Percentiles rank a stretch among this genome's conserved stretches.
Evolutionary conservation across 352 stramenopile species (phyloP).

Genomic region (Pythium volutum): DNA sequence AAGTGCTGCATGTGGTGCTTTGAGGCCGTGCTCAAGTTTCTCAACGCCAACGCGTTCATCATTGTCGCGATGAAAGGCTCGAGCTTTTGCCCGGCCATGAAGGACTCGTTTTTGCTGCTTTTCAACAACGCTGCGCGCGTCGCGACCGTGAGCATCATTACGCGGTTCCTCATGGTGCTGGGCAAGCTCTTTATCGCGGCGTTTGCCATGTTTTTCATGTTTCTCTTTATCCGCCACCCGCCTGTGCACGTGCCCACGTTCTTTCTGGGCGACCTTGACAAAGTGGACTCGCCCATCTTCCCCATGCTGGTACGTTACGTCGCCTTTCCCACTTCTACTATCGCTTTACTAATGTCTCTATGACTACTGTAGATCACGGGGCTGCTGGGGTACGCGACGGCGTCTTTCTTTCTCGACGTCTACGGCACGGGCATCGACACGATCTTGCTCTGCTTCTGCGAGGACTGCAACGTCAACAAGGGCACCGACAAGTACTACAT

Average conservation of each 20-base stretch:
- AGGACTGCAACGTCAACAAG: slow-evolving; percentile 84
- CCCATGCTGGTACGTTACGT: slow-evolving; percentile 53
- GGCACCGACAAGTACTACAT: slow-evolving; percentile 78
- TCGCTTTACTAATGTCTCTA: neutral
- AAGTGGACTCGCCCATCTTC: slow-evolving; percentile 73
- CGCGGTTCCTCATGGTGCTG: slow-evolving; percentile 81
- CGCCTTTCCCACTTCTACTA: neutral
- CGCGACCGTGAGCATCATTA: slow-evolving; percentile 79
- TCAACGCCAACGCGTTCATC: slow-evolving; percentile 90
- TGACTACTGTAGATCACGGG: slow-evolving; percentile 44
- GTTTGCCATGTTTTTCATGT: slow-evolving; percentile 80
- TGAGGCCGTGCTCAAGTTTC: slow-evolving; percentile 89
- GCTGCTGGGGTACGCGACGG: slow-evolving; percentile 63
- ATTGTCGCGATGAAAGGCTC: slow-evolving; percentile 85
- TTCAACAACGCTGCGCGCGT: slow-evolving; percentile 93
- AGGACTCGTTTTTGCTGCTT: slow-evolving; percentile 95
- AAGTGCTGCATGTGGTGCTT: slow-evolving; percentile 88
- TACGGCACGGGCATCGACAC: slow-evolving; percentile 85
- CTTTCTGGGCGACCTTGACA: slow-evolving; percentile 65
- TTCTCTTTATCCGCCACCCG: slow-evolving; percentile 71
- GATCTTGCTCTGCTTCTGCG: slow-evolving; percentile 85
- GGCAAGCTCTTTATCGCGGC: slow-evolving; percentile 86
- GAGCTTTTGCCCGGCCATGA: slow-evolving; percentile 88
- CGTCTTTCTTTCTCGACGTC: slow-evolving; percentile 78
- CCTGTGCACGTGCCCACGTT: slow-evolving; percentile 55